Percentiles rank a stretch among this genome's conserved stretches.
phyloP scores from a whole-genome alignment of 306 rosid genomes.

The Vigna trinervia region DNA sequence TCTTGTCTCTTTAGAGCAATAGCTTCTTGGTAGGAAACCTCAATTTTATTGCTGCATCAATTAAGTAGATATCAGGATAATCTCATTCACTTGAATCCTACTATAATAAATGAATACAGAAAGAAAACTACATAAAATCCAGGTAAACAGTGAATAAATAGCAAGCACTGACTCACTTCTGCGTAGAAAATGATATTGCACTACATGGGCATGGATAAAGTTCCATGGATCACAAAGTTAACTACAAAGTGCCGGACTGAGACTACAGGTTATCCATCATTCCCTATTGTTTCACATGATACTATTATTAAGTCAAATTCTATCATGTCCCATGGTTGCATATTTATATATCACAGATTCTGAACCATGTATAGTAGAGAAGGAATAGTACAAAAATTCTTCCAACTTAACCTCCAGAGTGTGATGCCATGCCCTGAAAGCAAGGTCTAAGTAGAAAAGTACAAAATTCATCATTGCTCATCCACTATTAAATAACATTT shows the following conservation, averaged over 20 bases:
- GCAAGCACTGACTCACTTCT: background rate
- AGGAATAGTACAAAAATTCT: background rate
- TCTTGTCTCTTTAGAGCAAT: conserved; percentile 98
- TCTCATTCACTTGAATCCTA: conserved; percentile 31
- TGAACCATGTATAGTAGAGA: conserved; percentile 13
- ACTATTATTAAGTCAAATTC: conserved; percentile 1
- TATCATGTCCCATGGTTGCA: background rate
- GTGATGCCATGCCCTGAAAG: conserved; percentile 12
- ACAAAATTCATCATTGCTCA: background rate
- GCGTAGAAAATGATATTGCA: conserved; percentile 21
- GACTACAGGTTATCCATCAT: conserved; percentile 19
- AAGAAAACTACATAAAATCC: conserved; percentile 9
- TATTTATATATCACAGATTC: conserved; percentile 3
- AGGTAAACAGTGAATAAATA: background rate
- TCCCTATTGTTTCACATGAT: background rate
- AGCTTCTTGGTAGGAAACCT: conserved; percentile 97
- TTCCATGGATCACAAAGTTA: conserved; percentile 27
- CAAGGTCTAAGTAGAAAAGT: conserved; percentile 4
- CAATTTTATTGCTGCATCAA: conserved; percentile 89
- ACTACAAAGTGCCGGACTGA: conserved; percentile 9
- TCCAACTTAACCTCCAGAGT: background rate
- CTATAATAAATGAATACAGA: conserved; percentile 29
- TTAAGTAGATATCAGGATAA: conserved; percentile 43
- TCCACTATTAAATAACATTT: conserved; percentile 25
- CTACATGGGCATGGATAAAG: conserved; percentile 31